Evolutionary conservation across 768 basidiomycete genomes (phyloP), one percentile per base, ranked within the genome.

Genomic region (Lactifluus rugatus): DNA sequence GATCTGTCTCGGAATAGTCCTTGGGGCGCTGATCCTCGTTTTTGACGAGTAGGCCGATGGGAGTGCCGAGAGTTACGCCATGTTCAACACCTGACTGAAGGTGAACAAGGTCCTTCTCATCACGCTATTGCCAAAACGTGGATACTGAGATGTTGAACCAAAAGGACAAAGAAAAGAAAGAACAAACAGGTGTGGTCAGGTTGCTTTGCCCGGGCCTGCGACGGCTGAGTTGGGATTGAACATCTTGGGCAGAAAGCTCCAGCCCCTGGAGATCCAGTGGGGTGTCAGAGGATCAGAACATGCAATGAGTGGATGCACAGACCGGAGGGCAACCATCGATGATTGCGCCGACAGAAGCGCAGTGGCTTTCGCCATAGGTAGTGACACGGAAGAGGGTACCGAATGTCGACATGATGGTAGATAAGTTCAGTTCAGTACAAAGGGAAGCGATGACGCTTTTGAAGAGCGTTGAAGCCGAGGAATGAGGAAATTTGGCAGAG

Each of bases 21-120:
- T 97, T 89, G 19, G 96, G 96, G 28, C 96, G 80, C 69, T 99
- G 96, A 70, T 99, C 96, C 74, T 98, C 93, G 72, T 99, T 99
- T 67, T 84, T 89, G 39, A 99, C 93, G 51, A 97, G 77, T n/a
- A 99, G 82, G 2, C 85, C 94, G 66, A 99, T 98, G 21, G 96
- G 96, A 19, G 96, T 99, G 47, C 96, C 96, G 21, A 99, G 84
- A 2, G 96, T 97, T 28, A 95, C 85, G 26, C 92, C 96, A 62
- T 87, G 85, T 71, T 99, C 96, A 28, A 86, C 76, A 28, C 96
- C 96, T 32, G 93, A 95, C 71, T 99, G 96, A 32, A 99, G 75
- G 54, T 87, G 84, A 16, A 98, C 93, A 21, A 85, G 78, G 71
- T 99, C 96, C 70, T 93, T 96, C 73, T 99, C 96, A 68, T 97